Evolutionary conservation across 352 stramenopile genomes (phyloP), one percentile per base, ranked within the genome.

Genomic region (Elongisporangium anandrum): DNA sequence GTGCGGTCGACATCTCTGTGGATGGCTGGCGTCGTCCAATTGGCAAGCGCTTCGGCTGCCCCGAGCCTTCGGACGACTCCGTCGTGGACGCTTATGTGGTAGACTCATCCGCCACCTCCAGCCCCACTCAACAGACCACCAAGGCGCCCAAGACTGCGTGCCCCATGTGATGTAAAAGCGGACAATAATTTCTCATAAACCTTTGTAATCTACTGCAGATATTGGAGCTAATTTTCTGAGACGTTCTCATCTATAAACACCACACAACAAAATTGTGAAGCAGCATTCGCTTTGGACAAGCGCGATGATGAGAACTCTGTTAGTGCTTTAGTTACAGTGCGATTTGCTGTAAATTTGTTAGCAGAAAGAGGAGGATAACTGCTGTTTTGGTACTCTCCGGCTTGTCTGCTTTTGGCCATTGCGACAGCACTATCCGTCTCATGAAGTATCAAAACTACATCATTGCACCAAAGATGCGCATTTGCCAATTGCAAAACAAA

Each of bases 41-140:
- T 66, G 69, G 72, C 56, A 62, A 54, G 24, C 64, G 70, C 47
- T 84, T 84, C 22, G 74, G 74, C 20, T 84, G 74, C 49, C 74
- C 74, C 0, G 66, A 59, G 9, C 73, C 68, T 2, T 54, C 57
- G 0, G 78, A 72, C 26, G 22, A 45, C 34, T 17, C 34, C 0
- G 34, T 45, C 10, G 34, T 45, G 34, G 34, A 45, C 34, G 34
- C 34, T 1, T 45, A 45, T 12, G 34, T 17, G 34, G 17, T 12
- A 4, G 34, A 45, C 13, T 17, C 34, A 1, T 17, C 34, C 10
- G 34, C 1, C 13, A 45, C 10, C 34, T 45, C 34, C 13, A 45
- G 13, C 34, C 34, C 34, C 8, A 17, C 34, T 2, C 34, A 45
- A 2, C 34, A 45, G 9, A 45, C 34, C 34, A 45, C 34, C 34